Conservation (phyloP, 495 filamentous ascomycete species). For the Xylaria cubensis region DNA sequence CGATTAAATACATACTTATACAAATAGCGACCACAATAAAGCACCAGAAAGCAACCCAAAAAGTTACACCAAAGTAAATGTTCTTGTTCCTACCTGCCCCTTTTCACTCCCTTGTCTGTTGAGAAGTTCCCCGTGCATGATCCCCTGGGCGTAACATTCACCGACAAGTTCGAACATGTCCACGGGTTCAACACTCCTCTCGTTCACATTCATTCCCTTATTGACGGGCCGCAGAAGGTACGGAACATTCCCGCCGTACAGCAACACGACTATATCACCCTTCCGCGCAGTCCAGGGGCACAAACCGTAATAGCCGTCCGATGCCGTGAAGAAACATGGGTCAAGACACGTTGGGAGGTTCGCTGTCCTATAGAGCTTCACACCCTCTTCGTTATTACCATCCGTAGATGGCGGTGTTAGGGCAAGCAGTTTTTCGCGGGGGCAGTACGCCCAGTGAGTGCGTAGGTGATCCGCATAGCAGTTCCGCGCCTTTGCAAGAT, state of each 20-base stretch:
- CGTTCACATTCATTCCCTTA: background rate
- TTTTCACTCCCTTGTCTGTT: background rate
- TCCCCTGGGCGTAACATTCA: background rate
- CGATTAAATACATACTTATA: background rate
- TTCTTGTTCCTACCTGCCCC: background rate
- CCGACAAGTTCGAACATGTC: background rate
- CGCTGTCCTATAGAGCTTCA: background rate
- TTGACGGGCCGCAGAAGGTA: background rate
- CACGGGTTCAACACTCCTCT: background rate
- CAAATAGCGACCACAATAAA: background rate
- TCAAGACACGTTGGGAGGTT: background rate
- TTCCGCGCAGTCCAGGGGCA: background rate
- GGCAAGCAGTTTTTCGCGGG: background rate
- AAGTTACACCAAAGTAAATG: background rate
- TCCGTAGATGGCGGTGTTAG: background rate
- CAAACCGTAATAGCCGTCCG: background rate
- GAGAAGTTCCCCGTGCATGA: background rate
- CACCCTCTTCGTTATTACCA: background rate
- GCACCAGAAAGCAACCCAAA: background rate
- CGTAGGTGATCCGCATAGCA: background rate
- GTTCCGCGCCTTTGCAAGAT: background rate
- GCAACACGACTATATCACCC: conserved; percentile 1
- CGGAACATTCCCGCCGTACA: background rate
- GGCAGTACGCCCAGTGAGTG: background rate
- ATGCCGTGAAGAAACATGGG: background rate